Evolutionary conservation across 225 moss, liverwort and hornwort species (phyloP), one percentile per base, ranked within the genome.

Genomic region (Straminergon stramineum): DNA sequence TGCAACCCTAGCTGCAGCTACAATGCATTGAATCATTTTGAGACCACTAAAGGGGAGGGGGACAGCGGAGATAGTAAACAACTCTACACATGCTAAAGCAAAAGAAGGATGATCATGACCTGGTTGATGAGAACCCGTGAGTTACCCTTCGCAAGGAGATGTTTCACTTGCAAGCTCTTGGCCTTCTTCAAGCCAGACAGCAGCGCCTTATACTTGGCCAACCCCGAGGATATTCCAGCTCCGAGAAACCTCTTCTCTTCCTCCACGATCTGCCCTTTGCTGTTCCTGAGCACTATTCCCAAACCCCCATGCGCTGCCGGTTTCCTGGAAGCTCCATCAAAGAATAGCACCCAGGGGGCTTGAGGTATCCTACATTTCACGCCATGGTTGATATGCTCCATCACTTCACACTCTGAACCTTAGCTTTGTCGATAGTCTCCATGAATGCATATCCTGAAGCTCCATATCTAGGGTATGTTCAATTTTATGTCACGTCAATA

Each of bases 101-200:
- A 82, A 83, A 69, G n/a, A 83, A 37, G 35, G 15, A 24, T 30
- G 67, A 82, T 83, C 37, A n/a, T 69, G 52, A 93, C 91, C 89
- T 93, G 89, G 75, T 93, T 91, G 81, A 91, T 89, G 43, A 91
- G 52, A 70, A 91, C 64, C 41, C 82, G 73, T 14, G 87, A 93
- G 81, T 93, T 91, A 69, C 90, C 90, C 70, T 93, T 92, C 19
- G 85, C 89, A 17, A 92, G 89, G 57, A 93, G 87, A 87, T 93
- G 87, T 45, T 90, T 90, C 71, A 92, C 89, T 32, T 89, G 90
- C 78, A 92, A 57, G 48, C 87, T 81, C 64, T 75, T 90, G 37
- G 93, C 87, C 76, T 89, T 89, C 87, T 82, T 85, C 85, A 93
- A 69, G 18, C 90, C 93, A 20, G 66, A 28, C 16, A 92, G 70